These are phyloP conservation scores for Rubia peregrina DNA, from an alignment of 305 asterid genomes.

Conservation along the genomic window DNA sequence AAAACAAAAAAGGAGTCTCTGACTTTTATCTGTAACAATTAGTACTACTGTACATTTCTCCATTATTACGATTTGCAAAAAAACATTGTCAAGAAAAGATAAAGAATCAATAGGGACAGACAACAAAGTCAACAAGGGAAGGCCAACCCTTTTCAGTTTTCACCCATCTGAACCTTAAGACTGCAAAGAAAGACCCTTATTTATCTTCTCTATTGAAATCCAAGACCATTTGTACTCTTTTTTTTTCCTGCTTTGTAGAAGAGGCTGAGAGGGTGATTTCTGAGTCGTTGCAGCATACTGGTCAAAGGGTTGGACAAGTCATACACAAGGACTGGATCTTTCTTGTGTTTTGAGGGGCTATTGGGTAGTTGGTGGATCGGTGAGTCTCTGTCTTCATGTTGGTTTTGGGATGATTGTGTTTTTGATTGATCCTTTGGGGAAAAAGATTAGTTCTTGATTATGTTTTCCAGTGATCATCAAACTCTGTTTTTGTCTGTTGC, in stretches of 20 bases:
- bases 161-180: constrained; percentile 24
- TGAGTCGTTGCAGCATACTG: constrained; percentile 14
- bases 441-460: constrained; percentile 27
- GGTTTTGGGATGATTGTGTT: constrained; percentile 26
- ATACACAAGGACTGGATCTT: constrained; percentile 14
- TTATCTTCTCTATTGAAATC: not conserved
- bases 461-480: constrained; percentile 26
- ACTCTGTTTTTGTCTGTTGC: constrained; percentile 10
- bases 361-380: constrained; percentile 49
- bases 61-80: constrained; percentile 19
- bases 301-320: constrained; percentile 26
- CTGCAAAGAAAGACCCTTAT: constrained; percentile 6
- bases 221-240: not conserved
- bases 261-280: not conserved
- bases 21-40: constrained; percentile 3
- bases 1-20: constrained; percentile 4
- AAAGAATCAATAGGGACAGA: constrained; percentile 30
- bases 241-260: not conserved
- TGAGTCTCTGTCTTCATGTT: constrained; percentile 25
- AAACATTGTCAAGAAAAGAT: constrained; percentile 21
- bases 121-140: constrained; percentile 52
- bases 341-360: constrained; percentile 20
- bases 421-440: constrained; percentile 19
- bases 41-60: not conserved
- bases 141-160: constrained; percentile 36